A percentile compares a stretch with the other conserved stretches of the same genome.
phyloP scores from a whole-genome alignment of 352 stramenopile genomes.

The Phytophthora macrochlamydospora region DNA sequence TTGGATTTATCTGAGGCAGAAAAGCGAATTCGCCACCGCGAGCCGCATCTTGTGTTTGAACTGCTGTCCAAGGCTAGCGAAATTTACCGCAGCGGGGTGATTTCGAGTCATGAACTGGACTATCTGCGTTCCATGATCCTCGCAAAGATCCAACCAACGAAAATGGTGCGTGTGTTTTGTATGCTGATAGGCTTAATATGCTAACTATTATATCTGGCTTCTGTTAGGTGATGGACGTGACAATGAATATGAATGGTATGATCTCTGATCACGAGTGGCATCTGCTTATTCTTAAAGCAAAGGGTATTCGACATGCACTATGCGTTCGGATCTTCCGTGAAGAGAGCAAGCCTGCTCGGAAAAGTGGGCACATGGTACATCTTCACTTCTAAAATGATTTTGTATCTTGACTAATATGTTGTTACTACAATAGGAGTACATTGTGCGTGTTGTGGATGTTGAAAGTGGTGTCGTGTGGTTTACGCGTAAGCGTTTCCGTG shows the following conservation, averaged over 20 bases:
- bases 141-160: constrained; percentile 79
- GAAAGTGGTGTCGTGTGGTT: constrained; percentile 89
- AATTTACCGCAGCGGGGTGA: constrained; percentile 83
- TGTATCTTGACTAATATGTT: background rate
- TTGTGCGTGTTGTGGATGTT: constrained; percentile 84
- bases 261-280: constrained; percentile 91
- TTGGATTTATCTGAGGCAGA: constrained; percentile 79
- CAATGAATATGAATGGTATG: constrained; percentile 84
- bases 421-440: constrained; percentile 65
- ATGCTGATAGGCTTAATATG: background rate
- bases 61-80: constrained; percentile 82
- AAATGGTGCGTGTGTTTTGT: constrained; percentile 57
- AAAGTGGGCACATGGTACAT: constrained; percentile 72
- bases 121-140: constrained; percentile 78
- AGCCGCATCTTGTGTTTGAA: constrained; percentile 85
- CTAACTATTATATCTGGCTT: background rate
- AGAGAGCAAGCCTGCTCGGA: constrained; percentile 51
- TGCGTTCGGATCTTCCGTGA: constrained; percentile 83
- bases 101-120: constrained; percentile 83
- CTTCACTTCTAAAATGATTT: background rate
- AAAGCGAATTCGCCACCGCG: constrained; percentile 82
- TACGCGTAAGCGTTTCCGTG: constrained; percentile 79
- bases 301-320: constrained; percentile 85
- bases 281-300: constrained; percentile 79
- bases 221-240: constrained; percentile 75